A percentile compares a stretch with the other conserved stretches of the same genome.
These are phyloP conservation scores for Diplogelasinospora grovesii DNA, from an alignment of 495 filamentous ascomycete species.

Conservation along the genomic window DNA sequence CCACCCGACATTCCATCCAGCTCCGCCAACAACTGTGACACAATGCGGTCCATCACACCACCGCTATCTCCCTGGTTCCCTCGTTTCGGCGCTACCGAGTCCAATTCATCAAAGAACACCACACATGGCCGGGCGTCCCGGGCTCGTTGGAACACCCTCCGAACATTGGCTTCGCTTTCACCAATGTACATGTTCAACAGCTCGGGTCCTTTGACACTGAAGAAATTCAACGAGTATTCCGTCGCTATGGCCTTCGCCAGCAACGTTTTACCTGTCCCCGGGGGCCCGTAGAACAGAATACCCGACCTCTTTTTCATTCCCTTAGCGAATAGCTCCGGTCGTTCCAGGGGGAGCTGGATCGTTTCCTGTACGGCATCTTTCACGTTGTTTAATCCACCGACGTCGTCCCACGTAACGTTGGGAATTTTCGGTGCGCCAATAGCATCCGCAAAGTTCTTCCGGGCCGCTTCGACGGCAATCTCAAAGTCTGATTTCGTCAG, in stretches of 20 bases:
- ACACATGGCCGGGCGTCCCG: slow-evolving; percentile 94
- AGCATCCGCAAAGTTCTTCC: slow-evolving; percentile 94
- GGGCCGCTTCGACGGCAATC: slow-evolving; percentile 80
- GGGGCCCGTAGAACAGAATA: slow-evolving; percentile 96
- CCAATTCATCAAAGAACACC: slow-evolving; percentile 97
- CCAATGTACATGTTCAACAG: slow-evolving; percentile 99
- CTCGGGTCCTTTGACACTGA: slow-evolving; percentile 96
- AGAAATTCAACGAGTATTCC: slow-evolving; percentile 98
- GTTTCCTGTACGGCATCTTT: slow-evolving; percentile 96
- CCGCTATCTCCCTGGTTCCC: slow-evolving; percentile 97
- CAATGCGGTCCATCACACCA: slow-evolving; percentile 98
- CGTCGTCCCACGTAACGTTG: slow-evolving; percentile 93
- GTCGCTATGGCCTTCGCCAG: slow-evolving; percentile 97
- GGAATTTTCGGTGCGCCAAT: slow-evolving; percentile 98
- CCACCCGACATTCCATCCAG: slow-evolving; percentile 96
- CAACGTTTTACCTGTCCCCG: slow-evolving; percentile 93
- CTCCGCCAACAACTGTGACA: slow-evolving; percentile 90
- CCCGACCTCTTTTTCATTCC: slow-evolving; percentile 99
- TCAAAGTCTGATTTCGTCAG: slow-evolving; percentile 88
- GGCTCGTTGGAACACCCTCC: slow-evolving; percentile 90
- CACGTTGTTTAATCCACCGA: slow-evolving; percentile 86
- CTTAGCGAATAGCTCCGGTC: slow-evolving; percentile 92
- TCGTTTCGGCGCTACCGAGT: slow-evolving; percentile 93
- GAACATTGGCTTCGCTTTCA: slow-evolving; percentile 95
- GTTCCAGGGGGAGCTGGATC: slow-evolving; percentile 86